Conservation (phyloP, 2,329 filamentous ascomycete genomes). For the Colletotrichum liaoningense region DNA sequence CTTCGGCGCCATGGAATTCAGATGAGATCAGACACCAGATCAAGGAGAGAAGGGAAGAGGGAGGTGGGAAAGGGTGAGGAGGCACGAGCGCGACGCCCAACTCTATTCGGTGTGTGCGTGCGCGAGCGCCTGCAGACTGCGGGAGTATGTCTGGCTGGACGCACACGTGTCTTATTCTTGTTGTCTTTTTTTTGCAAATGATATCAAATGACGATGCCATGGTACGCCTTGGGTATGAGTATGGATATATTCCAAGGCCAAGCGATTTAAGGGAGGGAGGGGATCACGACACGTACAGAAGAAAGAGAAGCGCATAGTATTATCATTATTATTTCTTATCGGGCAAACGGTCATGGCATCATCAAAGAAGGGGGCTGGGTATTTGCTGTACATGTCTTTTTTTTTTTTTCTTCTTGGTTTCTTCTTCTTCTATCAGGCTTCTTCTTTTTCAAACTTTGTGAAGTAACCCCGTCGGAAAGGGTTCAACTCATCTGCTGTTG, state of each 20-base stretch:
- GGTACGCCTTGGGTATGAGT: conserved; percentile 25
- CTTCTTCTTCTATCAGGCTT: conserved; percentile 30
- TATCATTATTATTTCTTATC: conserved; percentile 12
- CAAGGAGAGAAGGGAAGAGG: conserved; percentile 2
- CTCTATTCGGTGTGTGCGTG: conserved; percentile 9
- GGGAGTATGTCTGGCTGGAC: conserved; percentile 4
- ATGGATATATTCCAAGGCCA: conserved; percentile 12
- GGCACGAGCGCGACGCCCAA: conserved; percentile 16
- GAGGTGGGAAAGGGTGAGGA: conserved; percentile 1
- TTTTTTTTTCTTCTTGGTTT: background rate
- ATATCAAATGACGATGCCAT: conserved; percentile 33
- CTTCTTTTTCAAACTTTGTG: conserved; percentile 59
- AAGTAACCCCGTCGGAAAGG: conserved; percentile 71
- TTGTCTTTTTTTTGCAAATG: conserved; percentile 16
- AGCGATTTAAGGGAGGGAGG: background rate
- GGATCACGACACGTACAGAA: conserved; percentile 3
- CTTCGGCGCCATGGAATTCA: conserved; percentile 87
- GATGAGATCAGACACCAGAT: conserved; percentile 42
- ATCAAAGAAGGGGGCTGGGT: conserved; percentile 19
- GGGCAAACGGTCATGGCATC: conserved; percentile 31
- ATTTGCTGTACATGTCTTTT: conserved; percentile 28
- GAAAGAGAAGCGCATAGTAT: conserved; percentile 1
- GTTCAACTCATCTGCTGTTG: conserved; percentile 69
- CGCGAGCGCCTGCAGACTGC: background rate
- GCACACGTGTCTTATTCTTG: background rate